A percentile compares a stretch with the other conserved stretches of the same genome.
Conservation (phyloP, 768 basidiomycete genomes). For the Leccinum subgranulosum region DNA sequence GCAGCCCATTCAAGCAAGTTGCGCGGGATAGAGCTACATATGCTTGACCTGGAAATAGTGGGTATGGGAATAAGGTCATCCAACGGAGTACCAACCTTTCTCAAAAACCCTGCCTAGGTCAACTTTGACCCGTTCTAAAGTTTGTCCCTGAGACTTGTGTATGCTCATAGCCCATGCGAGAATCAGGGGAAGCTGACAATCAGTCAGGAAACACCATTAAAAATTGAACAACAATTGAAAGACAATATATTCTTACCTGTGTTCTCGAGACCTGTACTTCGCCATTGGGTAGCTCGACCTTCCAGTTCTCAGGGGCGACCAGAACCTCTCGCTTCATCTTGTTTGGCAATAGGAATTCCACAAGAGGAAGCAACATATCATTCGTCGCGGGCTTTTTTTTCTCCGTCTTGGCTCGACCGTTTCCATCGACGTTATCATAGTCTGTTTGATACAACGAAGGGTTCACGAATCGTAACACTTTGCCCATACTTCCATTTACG, state of each 20-base stretch:
- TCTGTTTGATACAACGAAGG: conserved; percentile 45
- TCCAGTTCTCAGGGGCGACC: conserved; percentile 74
- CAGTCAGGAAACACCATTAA: neutral
- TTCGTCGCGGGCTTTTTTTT: conserved; percentile 27
- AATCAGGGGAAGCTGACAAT: conserved; percentile 72
- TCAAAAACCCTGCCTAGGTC: conserved; percentile 93
- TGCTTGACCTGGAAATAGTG: conserved; percentile 63
- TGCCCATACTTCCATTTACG: conserved; percentile 94
- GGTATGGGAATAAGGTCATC: neutral
- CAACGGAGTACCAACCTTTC: conserved; percentile 54
- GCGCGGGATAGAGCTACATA: conserved; percentile 90
- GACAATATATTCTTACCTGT: conserved; percentile 53
- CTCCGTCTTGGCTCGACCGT: conserved; percentile 35
- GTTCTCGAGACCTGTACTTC: conserved; percentile 75
- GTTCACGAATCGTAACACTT: conserved; percentile 70
- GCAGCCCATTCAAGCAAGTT: conserved; percentile 79
- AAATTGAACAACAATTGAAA: neutral
- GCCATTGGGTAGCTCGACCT: conserved; percentile 83
- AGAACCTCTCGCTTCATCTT: conserved; percentile 52
- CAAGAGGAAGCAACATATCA: conserved; percentile 57
- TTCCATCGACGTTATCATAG: conserved; percentile 33
- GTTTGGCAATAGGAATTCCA: conserved; percentile 70
- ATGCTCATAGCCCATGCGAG: conserved; percentile 98
- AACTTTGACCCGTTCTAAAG: conserved; percentile 90
- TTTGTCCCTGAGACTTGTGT: conserved; percentile 98